Percentiles rank a stretch among this genome's conserved stretches.
Conservation (phyloP, 2,329 filamentous ascomycete genomes). For the Graphilbum fragrans region DNA sequence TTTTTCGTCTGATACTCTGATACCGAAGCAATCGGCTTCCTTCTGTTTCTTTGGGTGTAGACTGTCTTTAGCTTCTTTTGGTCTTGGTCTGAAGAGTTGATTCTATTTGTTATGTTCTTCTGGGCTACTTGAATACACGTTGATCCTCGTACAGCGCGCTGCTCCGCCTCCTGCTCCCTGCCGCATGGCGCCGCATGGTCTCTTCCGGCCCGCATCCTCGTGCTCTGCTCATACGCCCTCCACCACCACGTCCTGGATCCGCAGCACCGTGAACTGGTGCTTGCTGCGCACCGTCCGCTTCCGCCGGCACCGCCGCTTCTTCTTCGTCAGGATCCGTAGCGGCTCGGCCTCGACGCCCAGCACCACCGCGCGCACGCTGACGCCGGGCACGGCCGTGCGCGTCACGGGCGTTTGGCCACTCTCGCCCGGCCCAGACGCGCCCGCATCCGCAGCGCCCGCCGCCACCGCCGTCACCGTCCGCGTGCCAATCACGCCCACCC, state of each 20-base stretch:
- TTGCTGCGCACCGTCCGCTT: conserved; percentile 75
- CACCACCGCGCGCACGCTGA: conserved; percentile 47
- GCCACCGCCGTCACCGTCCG: conserved; percentile 24
- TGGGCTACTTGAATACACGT: too few relatives aligned
- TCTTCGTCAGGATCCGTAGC: conserved; percentile 67
- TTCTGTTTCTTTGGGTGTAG: too few relatives aligned
- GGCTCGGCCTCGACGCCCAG: conserved; percentile 76
- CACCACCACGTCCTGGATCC: conserved; percentile 52
- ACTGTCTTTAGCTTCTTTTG: too few relatives aligned
- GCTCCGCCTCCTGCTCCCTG: too few relatives aligned
- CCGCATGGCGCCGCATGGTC: too few relatives aligned
- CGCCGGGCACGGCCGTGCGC: conserved; percentile 4
- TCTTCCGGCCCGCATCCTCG: conserved; percentile 16
- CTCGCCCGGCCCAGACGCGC: neutral
- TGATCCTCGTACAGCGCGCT: too few relatives aligned
- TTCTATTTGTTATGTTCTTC: too few relatives aligned
- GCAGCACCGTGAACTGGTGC: conserved; percentile 76
- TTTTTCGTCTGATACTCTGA: too few relatives aligned
- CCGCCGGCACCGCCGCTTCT: conserved; percentile 63
- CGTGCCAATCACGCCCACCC: conserved; percentile 70
- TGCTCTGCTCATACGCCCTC: conserved; percentile 17
- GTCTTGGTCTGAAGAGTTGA: too few relatives aligned
- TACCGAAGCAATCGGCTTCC: too few relatives aligned
- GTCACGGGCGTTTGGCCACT: neutral
- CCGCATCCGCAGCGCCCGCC: neutral